phyloP scores from a whole-genome alignment of 164 flowering plant genomes.

The Hamamelis virginiana region DNA sequence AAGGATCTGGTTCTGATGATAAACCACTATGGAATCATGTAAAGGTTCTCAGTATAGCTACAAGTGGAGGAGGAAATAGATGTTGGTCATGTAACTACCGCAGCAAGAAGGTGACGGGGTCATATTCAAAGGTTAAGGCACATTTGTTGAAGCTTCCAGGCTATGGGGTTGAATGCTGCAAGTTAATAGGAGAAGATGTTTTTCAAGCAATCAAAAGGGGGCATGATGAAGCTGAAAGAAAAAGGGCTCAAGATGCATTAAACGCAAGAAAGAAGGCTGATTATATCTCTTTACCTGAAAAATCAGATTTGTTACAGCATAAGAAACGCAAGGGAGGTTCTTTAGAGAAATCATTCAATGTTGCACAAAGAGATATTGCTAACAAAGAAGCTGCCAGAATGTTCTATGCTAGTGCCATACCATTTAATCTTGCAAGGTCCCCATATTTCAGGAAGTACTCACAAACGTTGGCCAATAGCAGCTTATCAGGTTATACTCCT shows the following conservation, averaged over 20 bases:
- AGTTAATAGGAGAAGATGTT: background rate
- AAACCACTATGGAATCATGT: background rate
- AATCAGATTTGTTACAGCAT: background rate
- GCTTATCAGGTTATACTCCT: background rate
- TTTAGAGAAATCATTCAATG: background rate
- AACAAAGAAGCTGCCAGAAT: background rate
- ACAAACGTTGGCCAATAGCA: background rate
- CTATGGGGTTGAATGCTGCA: background rate
- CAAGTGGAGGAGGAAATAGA: background rate
- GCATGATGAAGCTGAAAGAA: background rate
- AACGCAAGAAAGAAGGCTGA: background rate
- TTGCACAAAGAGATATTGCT: too few species aligned
- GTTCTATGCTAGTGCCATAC: background rate
- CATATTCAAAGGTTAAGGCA: background rate
- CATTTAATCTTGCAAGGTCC: background rate
- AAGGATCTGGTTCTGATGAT: background rate
- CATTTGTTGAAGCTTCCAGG: background rate
- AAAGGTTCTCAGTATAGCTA: background rate
- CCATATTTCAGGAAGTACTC: background rate
- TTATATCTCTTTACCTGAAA: background rate
- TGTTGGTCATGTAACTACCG: background rate
- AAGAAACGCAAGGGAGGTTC: background rate
- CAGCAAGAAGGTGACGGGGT: background rate
- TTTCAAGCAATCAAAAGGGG: background rate
- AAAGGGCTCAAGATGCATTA: background rate